phyloP scores from a whole-genome alignment of 352 stramenopile genomes.

The Poterioochromonas sp. region DNA sequence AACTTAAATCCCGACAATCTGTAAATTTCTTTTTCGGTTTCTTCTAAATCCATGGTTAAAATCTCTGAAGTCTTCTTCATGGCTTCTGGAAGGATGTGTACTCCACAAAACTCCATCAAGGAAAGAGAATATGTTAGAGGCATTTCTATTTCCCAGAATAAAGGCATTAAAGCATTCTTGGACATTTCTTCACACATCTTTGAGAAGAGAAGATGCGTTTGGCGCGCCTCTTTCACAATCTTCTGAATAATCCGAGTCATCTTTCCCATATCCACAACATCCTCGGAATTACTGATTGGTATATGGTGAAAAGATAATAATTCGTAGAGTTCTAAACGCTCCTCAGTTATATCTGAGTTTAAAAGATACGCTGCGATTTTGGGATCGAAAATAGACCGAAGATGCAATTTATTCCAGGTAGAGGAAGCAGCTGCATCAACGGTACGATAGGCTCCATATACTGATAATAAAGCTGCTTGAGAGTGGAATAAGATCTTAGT shows the following conservation, averaged over 20 bases:
- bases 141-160: slow-evolving; percentile 34
- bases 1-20: not conserved
- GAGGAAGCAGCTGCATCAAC: not conserved
- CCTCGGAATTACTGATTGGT: not conserved
- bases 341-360: not conserved
- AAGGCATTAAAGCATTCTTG: not conserved
- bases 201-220: not conserved
- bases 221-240: not conserved
- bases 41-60: not conserved
- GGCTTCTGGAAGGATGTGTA: not conserved
- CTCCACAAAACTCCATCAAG: slow-evolving; percentile 28
- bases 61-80: not conserved
- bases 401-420: not conserved
- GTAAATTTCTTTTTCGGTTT: not conserved
- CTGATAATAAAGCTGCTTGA: not conserved
- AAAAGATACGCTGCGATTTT: not conserved
- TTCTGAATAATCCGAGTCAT: not conserved
- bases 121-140: slow-evolving; percentile 16
- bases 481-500: slow-evolving; percentile 4
- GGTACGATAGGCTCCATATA: not conserved
- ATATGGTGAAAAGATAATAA: not conserved
- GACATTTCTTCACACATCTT: not conserved
- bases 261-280: not conserved
- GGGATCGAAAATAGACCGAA: slow-evolving; percentile 17
- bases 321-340: not conserved